These are phyloP conservation scores for Starmerella gropengiesseri DNA, from an alignment of 805 yeast species.

Conservation along the genomic window DNA sequence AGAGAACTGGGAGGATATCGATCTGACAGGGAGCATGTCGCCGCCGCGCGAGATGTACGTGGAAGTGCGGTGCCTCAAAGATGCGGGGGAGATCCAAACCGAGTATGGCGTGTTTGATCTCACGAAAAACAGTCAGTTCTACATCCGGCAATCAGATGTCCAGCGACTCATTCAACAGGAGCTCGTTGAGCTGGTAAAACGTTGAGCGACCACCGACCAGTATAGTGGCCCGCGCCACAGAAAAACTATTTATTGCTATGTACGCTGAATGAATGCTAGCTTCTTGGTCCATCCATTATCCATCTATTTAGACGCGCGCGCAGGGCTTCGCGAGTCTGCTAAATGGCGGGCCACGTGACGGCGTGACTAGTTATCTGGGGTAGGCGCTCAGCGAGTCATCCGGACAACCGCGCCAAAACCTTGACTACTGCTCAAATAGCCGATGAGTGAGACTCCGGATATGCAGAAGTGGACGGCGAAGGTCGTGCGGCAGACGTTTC, in stretches of 20 bases:
- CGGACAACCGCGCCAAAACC: too few species aligned
- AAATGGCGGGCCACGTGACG: too few species aligned
- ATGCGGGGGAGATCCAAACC: constrained; percentile 95
- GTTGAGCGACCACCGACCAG: too few species aligned
- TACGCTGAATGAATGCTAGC: too few species aligned
- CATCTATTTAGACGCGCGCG: too few species aligned
- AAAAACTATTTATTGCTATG: too few species aligned
- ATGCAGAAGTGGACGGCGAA: constrained; percentile 26
- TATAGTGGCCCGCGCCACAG: too few species aligned
- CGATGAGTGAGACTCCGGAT: constrained; percentile 7
- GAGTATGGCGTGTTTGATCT: constrained; percentile 88
- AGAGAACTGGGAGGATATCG: constrained; percentile 70
- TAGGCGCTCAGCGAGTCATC: too few species aligned
- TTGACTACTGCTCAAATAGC: too few species aligned
- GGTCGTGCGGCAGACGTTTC: constrained; percentile 69
- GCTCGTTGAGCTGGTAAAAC: constrained; percentile 64
- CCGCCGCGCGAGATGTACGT: constrained; percentile 90
- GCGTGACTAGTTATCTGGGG: too few species aligned
- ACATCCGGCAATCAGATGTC: constrained; percentile 87
- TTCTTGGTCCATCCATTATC: too few species aligned
- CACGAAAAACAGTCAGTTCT: constrained; percentile 87
- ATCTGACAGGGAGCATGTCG: constrained; percentile 73
- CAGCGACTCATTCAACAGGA: constrained; percentile 92
- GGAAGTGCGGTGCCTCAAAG: constrained; percentile 84
- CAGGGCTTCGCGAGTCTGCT: too few species aligned